Evolutionary conservation across 331 rosid species (phyloP), one percentile per base, ranked within the genome.

Genomic region (Malus hybrid): DNA sequence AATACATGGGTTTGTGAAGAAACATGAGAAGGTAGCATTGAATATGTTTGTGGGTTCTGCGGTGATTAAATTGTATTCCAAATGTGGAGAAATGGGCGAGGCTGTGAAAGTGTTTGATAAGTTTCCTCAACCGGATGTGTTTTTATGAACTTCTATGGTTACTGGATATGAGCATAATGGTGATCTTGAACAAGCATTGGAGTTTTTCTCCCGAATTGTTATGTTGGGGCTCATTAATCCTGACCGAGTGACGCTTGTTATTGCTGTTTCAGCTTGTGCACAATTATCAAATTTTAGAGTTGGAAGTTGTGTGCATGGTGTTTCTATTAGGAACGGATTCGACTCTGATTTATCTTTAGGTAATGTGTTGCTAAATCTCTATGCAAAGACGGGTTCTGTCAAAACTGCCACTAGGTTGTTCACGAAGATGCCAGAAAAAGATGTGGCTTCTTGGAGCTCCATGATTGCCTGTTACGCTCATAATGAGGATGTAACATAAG

Each of bases 381-480:
- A 48, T 48, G 55, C 55, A 48, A 48, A 48, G 55, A 48, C 19
- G 7, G 3, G 55, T 14, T 48, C 55, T 14, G 7, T 48, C 55
- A 48, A 48, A 48, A 48, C 19, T 48, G 7, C 19, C 54, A 18
- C 19, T 48, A 5, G 55, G 7, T 48, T 48, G 16, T 13, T 5
- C 18, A 1, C 5, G 55, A 48, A 48, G 55, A 48, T 5, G 19
- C 55, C 19, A 0, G 6, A 48, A 39, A 87, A 82, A 80, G 97
- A 93, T 86, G 74, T 93, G 27, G 65, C 90, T 81, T 87, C 98
- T 42, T 90, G 98, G 93, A 90, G 93, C 87, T 83, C 97, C 64
- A 87, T 93, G 89, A 73, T 90, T 69, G 90, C 93, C 4, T 93
- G 93, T 75, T 84, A 82, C 82, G 81, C 92, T 50, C 87, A 83